Evolutionary conservation across 345 rosid genomes (phyloP).

Genomic region (Pseudoturritis turrita): DNA sequence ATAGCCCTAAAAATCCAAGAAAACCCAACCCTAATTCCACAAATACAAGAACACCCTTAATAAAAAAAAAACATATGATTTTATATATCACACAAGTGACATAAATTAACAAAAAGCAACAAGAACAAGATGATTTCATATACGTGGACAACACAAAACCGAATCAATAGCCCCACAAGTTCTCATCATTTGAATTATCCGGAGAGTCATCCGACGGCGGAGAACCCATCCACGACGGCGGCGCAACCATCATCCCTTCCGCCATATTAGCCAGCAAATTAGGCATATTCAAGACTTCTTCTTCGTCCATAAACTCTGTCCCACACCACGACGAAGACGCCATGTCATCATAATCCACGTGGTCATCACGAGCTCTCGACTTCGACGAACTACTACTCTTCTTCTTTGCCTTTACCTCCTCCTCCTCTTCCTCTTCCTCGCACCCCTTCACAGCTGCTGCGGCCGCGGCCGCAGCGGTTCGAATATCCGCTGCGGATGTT

Average conservation of each 20-base stretch:
- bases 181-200: conserved; percentile 57
- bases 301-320: conserved; percentile 65
- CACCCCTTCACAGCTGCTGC: conserved; percentile 40
- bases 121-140: neutral
- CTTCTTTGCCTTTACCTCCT: neutral
- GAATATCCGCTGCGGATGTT: conserved; percentile 52
- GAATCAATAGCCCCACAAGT: conserved; percentile 64
- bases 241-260: conserved; percentile 81
- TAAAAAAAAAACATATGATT: neutral
- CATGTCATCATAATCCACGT: neutral
- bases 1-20: neutral
- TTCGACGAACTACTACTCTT: neutral
- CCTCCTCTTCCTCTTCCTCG: neutral
- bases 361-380: neutral
- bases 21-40: neutral
- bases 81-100: neutral
- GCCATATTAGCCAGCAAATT: conserved; percentile 86
- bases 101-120: neutral
- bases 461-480: conserved; percentile 59
- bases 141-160: neutral
- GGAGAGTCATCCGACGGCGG: conserved; percentile 55
- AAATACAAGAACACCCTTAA: neutral
- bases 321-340: conserved; percentile 13
- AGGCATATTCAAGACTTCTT: conserved; percentile 74
- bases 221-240: conserved; percentile 59